These are phyloP conservation scores for Apophysomyces ossiformis DNA, from an alignment of 371 early-diverging fungal species.

Conservation along the genomic window DNA sequence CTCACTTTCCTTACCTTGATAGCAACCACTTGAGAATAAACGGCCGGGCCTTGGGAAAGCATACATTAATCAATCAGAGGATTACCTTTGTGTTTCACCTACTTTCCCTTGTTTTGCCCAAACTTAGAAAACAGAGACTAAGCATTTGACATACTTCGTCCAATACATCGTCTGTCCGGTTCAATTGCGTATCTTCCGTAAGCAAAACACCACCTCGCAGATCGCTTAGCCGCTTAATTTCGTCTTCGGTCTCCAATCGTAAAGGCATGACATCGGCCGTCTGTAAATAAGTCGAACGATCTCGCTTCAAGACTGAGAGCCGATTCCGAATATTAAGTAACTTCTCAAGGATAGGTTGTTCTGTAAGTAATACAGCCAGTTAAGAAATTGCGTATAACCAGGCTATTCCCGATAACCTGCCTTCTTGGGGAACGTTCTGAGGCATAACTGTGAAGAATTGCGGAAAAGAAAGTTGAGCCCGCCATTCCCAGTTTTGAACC, in stretches of 20 bases:
- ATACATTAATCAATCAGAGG: too few relatives aligned
- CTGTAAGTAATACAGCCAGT: constrained; percentile 26
- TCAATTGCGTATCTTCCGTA: constrained; percentile 39
- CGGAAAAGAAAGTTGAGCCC: not conserved
- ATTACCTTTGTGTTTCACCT: constrained; percentile 4
- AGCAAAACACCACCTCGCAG: constrained; percentile 33
- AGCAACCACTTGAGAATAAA: constrained; percentile 78
- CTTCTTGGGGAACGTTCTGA: constrained; percentile 32
- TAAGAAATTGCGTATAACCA: not conserved
- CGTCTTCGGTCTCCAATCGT: constrained; percentile 46
- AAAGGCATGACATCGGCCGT: constrained; percentile 63
- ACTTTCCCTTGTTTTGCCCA: constrained; percentile 80
- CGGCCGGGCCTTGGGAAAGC: constrained; percentile 60
- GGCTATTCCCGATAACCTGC: constrained; percentile 7
- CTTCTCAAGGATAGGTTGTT: constrained; percentile 64
- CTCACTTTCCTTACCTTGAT: constrained; percentile 64
- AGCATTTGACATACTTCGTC: constrained; percentile 80
- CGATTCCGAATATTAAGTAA: constrained; percentile 69
- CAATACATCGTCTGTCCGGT: constrained; percentile 72
- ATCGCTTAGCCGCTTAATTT: constrained; percentile 33
- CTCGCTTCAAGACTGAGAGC: constrained; percentile 71
- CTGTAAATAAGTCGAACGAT: constrained; percentile 70
- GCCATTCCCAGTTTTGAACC: not conserved
- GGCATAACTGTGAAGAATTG: constrained; percentile 20
- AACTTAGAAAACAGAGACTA: constrained; percentile 75